phyloP scores from a whole-genome alignment of 768 basidiomycete genomes.

The Pholiota microspora region DNA sequence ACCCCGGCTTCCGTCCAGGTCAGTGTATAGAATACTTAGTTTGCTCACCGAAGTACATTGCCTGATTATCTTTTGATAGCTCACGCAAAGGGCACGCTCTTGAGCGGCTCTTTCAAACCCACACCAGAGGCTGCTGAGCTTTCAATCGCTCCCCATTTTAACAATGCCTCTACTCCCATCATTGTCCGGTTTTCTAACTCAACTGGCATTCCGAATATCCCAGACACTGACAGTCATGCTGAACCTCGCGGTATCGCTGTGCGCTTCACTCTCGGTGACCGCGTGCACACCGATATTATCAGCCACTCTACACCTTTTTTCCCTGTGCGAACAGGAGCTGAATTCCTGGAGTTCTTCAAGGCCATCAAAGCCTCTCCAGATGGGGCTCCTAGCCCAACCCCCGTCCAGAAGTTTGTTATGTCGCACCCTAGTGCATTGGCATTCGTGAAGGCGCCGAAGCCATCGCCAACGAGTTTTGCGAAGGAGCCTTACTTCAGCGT shows the following conservation, averaged over 20 bases:
- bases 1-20: constrained; percentile 16
- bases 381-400: constrained; percentile 8
- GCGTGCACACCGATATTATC: constrained; percentile 17
- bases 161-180: constrained; percentile 11
- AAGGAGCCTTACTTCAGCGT: constrained; percentile 16
- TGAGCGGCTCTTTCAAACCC: constrained; percentile 14
- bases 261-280: constrained; percentile 14
- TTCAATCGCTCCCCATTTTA: constrained; percentile 15
- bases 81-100: constrained; percentile 15
- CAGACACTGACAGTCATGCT: constrained; percentile 14
- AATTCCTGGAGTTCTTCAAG: constrained; percentile 16
- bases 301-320: constrained; percentile 18
- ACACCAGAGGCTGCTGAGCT: constrained; percentile 8
- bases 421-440: constrained; percentile 13
- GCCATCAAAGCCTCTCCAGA: constrained; percentile 10
- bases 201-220: constrained; percentile 16
- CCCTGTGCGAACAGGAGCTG: constrained; percentile 14
- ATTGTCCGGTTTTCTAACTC: constrained; percentile 17
- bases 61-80: constrained; percentile 5
- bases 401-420: constrained; percentile 14
- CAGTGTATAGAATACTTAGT: not conserved
- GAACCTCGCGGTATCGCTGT: constrained; percentile 17
- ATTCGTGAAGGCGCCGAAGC: constrained; percentile 17
- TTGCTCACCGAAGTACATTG: not conserved
- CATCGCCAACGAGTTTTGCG: constrained; percentile 14